Percentiles rank a stretch among this genome's conserved stretches.
Conservation (phyloP, 306 rosid species). For the Glycine soja region DNA sequence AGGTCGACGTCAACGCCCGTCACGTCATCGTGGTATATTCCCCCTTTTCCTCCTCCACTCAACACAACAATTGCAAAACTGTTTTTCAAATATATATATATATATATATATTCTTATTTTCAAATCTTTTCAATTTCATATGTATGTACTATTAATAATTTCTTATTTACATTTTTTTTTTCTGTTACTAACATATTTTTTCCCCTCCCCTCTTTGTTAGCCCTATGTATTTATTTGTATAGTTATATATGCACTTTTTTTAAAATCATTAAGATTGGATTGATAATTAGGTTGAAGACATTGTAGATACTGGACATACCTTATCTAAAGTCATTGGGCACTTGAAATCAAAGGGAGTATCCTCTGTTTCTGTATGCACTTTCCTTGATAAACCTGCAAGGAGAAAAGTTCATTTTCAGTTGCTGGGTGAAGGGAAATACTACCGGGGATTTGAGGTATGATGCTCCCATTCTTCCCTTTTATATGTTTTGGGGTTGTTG, state of each 20-base stretch:
- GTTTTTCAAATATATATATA: neutral
- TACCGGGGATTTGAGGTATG: slow-evolving; percentile 80
- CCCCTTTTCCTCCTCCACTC: neutral
- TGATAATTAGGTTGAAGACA: slow-evolving; percentile 78
- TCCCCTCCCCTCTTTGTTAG: no score
- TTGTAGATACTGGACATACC: slow-evolving; percentile 85
- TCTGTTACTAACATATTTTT: neutral
- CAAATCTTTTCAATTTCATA: neutral
- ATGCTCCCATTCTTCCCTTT: neutral
- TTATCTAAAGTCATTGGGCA: slow-evolving; percentile 58
- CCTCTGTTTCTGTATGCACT: slow-evolving; percentile 82
- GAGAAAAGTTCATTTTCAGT: slow-evolving; percentile 68
- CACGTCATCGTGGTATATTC: slow-evolving; percentile 79
- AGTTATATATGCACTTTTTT: neutral
- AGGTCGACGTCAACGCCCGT: slow-evolving; percentile 64
- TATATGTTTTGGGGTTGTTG: neutral
- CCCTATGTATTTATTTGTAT: no score
- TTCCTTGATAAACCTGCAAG: slow-evolving; percentile 84
- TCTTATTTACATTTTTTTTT: neutral
- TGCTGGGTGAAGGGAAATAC: slow-evolving; percentile 71
- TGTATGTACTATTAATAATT: neutral
- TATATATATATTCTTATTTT: neutral
- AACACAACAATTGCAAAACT: neutral
- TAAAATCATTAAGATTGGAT: neutral
- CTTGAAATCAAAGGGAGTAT: slow-evolving; percentile 77